A percentile compares a stretch with the other conserved stretches of the same genome.
Conservation (phyloP, 495 filamentous ascomycete genomes). For the Penicillium tannophilum region DNA sequence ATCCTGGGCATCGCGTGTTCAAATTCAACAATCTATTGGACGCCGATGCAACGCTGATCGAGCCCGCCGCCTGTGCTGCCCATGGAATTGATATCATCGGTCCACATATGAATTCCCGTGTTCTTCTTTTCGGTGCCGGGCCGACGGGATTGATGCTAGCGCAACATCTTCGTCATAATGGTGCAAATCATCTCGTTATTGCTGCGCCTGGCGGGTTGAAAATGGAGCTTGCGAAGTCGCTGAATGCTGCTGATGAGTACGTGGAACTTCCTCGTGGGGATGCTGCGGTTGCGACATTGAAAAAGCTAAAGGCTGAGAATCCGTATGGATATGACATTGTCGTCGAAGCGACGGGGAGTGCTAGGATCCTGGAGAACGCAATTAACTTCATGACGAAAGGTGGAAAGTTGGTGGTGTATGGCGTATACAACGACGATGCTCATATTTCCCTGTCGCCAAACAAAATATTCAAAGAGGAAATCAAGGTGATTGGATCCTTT, state of each 20-base stretch:
- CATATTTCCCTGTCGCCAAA: constrained; percentile 66
- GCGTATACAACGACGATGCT: constrained; percentile 62
- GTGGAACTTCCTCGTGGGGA: constrained; percentile 57
- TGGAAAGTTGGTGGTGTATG: constrained; percentile 69
- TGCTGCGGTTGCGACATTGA: constrained; percentile 57
- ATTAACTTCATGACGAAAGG: constrained; percentile 69
- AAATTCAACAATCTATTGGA: constrained; percentile 70
- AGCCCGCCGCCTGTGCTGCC: constrained; percentile 70
- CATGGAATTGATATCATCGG: constrained; percentile 74
- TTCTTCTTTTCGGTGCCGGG: constrained; percentile 67
- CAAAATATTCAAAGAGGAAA: constrained; percentile 68
- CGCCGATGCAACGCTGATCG: constrained; percentile 71
- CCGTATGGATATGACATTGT: constrained; percentile 76
- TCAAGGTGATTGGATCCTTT: constrained; percentile 71
- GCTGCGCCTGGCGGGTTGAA: constrained; percentile 68
- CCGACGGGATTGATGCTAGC: constrained; percentile 65
- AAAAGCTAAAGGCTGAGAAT: constrained; percentile 63
- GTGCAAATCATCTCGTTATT: constrained; percentile 66
- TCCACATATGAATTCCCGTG: constrained; percentile 66
- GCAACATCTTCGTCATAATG: constrained; percentile 64
- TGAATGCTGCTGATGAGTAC: constrained; percentile 68
- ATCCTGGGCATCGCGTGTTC: constrained; percentile 64
- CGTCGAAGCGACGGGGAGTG: constrained; percentile 62
- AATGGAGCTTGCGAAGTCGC: constrained; percentile 67
- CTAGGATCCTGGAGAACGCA: constrained; percentile 68